A percentile compares a stretch with the other conserved stretches of the same genome.
Evolutionary conservation across 345 rosid genomes (phyloP).

Genomic region (Pugionium cornutum): DNA sequence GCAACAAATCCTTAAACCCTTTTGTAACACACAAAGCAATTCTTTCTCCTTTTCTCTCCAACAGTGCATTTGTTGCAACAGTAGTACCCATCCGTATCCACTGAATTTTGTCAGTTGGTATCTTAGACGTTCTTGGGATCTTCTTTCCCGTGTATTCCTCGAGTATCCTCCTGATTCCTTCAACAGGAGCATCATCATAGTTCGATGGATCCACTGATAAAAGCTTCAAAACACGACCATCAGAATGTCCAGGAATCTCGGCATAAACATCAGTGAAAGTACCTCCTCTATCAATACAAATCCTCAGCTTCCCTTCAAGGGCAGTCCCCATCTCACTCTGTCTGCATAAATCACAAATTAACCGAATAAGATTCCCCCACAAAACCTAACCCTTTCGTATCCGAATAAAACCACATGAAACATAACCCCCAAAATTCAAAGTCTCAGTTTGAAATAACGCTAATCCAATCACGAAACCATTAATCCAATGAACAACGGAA

Average conservation of each 20-base stretch:
- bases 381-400: not conserved
- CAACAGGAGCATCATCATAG: constrained; percentile 95
- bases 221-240: constrained; percentile 79
- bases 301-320: constrained; percentile 59
- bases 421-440: not conserved
- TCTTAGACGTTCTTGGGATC: constrained; percentile 66
- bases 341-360: constrained; percentile 21
- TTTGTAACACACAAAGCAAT: constrained; percentile 85
- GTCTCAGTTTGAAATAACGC: not conserved
- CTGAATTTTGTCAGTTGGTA: constrained; percentile 87
- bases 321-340: constrained; percentile 50
- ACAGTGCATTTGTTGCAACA: constrained; percentile 90
- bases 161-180: constrained; percentile 88
- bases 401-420: not conserved
- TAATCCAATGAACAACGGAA: not conserved
- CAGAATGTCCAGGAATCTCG: constrained; percentile 73
- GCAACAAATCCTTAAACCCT: constrained; percentile 87
- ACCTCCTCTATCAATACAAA: constrained; percentile 95
- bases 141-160: constrained; percentile 71
- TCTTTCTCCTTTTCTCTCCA: constrained; percentile 95
- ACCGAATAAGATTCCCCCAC: not conserved
- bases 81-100: constrained; percentile 99
- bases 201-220: constrained; percentile 92
- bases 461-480: not conserved
- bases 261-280: constrained; percentile 98